Base-by-base conservation (phyloP, 305 asterid genomes). In the Rubia occidens region DNA sequence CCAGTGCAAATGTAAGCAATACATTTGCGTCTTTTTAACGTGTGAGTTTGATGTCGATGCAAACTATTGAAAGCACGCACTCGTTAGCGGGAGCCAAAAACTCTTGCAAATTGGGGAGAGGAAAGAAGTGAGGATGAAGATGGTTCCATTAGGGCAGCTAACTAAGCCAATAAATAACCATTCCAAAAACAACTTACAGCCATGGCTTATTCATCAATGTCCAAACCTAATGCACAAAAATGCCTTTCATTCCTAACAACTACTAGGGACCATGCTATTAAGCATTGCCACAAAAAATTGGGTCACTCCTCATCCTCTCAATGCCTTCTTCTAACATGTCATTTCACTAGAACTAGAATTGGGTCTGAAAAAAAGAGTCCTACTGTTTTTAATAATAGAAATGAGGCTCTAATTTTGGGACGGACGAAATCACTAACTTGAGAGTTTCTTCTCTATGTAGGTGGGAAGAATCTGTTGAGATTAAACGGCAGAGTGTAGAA, bases 381-480 rank as follows among this genome's bases (percentile, higher is more conserved):
- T 51, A 17, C 56, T 51, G 58, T 51, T 51, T n/a, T 51, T n/a
- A 17, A 17, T n/a, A 51, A 17, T 8, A 17, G 58, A 51, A 51
- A 17, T 0, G 24, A 51, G 21, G 20, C 58, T 51, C 58, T 51
- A 17, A 51, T 51, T n/a, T 51, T 17, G 24, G 21, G 21, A 5
- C 21, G 21, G n/a, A n/a, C 17, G 58, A 51, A 45, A 17, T 35
- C 11, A 68, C 43, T 3, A 32, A 29, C n/a, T 47, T 26, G 10
- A 2, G 43, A 45, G 54, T 8, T 39, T 32, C 64, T 2, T 47
- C 54, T 47, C 84, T 89, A 93, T 66, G 95, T 90, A 2, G 98
- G 96, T 49, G 98, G 98, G 76, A 93, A 93, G 89, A 90, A 93
- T 77, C 97, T 86, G 76, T 93, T 93, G 69, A 93, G 97, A 55